A percentile compares a stretch with the other conserved stretches of the same genome.
Conservation (phyloP, 768 basidiomycete genomes). For the Lentinus tigrinus region DNA sequence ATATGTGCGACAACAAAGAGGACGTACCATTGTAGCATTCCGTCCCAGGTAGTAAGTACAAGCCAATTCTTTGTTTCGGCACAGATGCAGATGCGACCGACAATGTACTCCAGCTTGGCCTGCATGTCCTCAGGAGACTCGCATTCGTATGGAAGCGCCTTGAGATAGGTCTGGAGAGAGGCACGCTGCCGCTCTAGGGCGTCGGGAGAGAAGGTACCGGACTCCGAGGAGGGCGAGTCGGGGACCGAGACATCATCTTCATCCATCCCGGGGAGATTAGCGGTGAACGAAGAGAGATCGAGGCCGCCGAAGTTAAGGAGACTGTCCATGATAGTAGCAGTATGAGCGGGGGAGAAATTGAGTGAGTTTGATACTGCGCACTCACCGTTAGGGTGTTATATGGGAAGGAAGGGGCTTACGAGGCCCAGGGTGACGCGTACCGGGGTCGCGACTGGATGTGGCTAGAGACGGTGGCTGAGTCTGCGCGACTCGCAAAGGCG, state of each 20-base stretch:
- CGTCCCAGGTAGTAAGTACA: slow-evolving; percentile 74
- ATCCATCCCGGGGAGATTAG: slow-evolving; percentile 43
- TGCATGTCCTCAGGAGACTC: slow-evolving; percentile 75
- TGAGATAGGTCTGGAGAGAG: slow-evolving; percentile 63
- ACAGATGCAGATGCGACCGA: slow-evolving; percentile 66
- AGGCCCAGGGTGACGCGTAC: slow-evolving; percentile 23
- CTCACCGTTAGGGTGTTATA: slow-evolving; percentile 17
- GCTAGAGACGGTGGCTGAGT: slow-evolving; percentile 8
- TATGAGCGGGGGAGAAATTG: slow-evolving; percentile 6
- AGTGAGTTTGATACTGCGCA: not conserved
- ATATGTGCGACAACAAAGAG: not conserved
- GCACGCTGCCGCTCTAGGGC: slow-evolving; percentile 57
- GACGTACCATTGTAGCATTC: slow-evolving; percentile 70
- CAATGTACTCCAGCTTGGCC: slow-evolving; percentile 61
- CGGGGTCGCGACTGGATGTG: slow-evolving; percentile 5
- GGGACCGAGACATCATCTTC: slow-evolving; percentile 55
- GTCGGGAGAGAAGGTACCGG: slow-evolving; percentile 26
- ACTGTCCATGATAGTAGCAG: slow-evolving; percentile 5
- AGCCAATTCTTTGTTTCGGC: slow-evolving; percentile 78
- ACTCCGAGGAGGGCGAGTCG: slow-evolving; percentile 39
- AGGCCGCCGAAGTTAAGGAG: slow-evolving; percentile 11
- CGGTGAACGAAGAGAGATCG: not conserved
- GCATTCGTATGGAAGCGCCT: slow-evolving; percentile 69
- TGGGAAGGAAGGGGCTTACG: slow-evolving; percentile 22
- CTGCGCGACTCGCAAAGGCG: slow-evolving; percentile 14